These are phyloP conservation scores for Fusarium subtropicale DNA, from an alignment of 2,329 filamentous ascomycete genomes.

Conservation along the genomic window DNA sequence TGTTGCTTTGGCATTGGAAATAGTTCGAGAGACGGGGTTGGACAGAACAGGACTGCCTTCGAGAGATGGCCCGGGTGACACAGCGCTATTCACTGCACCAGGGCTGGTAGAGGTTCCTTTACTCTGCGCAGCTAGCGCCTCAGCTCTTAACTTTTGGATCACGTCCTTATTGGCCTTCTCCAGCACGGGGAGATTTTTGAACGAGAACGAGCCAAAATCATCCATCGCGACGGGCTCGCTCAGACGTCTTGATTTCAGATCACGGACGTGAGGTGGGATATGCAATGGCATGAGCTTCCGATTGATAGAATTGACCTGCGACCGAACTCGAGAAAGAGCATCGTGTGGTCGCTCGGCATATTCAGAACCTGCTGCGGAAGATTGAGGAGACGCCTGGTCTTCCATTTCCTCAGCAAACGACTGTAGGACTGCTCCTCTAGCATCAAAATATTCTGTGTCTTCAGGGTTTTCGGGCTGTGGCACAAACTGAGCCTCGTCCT, in stretches of 20 bases:
- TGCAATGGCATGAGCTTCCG: slow-evolving; percentile 94
- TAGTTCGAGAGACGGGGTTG: slow-evolving; percentile 81
- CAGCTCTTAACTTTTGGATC: slow-evolving; percentile 93
- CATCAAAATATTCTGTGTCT: slow-evolving; percentile 97
- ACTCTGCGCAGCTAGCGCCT: slow-evolving; percentile 79
- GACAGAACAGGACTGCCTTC: slow-evolving; percentile 88
- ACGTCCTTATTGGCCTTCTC: slow-evolving; percentile 99
- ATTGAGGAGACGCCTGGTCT: slow-evolving; percentile 83
- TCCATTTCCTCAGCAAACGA: slow-evolving; percentile 95
- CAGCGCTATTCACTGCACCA: slow-evolving; percentile 55
- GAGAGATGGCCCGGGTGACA: slow-evolving; percentile 74
- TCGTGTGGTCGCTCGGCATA: slow-evolving; percentile 93
- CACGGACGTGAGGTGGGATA: slow-evolving; percentile 95
- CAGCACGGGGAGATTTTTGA: slow-evolving; percentile 95
- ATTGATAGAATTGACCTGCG: slow-evolving; percentile 87
- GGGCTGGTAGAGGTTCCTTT: slow-evolving; percentile 63
- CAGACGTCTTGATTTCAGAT: slow-evolving; percentile 85
- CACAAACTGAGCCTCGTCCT: slow-evolving; percentile 96
- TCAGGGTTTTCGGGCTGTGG: slow-evolving; percentile 93
- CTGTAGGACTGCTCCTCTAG: slow-evolving; percentile 89
- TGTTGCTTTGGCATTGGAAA: slow-evolving; percentile 83
- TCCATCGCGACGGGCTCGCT: slow-evolving; percentile 91
- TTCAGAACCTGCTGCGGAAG: slow-evolving; percentile 75
- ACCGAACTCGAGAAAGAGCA: slow-evolving; percentile 87
- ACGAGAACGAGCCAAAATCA: slow-evolving; percentile 96